Conservation (phyloP, 495 filamentous ascomycete genomes). For the Aspergillus asperescens region DNA sequence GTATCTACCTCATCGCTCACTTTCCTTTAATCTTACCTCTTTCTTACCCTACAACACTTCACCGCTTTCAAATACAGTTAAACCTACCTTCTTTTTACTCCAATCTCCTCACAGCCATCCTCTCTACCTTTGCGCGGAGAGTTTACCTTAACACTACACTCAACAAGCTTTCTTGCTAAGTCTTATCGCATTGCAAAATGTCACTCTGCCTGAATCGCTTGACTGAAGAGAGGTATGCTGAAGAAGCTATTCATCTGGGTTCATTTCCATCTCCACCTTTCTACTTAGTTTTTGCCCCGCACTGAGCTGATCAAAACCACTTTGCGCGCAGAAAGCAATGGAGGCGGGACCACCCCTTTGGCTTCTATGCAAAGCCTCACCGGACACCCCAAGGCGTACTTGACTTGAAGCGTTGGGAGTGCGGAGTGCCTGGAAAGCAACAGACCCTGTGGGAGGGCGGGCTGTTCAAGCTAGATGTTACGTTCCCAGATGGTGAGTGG, state of each 20-base stretch:
- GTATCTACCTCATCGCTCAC: no score
- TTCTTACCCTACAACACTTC: no score
- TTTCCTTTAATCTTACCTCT: no score
- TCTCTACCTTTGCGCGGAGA: background rate
- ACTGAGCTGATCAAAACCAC: slow-evolving; percentile 17
- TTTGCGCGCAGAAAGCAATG: slow-evolving; percentile 72
- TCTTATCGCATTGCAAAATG: slow-evolving; percentile 46
- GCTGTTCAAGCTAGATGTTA: slow-evolving; percentile 86
- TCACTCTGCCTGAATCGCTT: slow-evolving; percentile 83
- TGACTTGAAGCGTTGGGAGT: slow-evolving; percentile 94
- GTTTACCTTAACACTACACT: no score
- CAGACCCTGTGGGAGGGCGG: slow-evolving; percentile 97
- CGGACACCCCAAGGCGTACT: slow-evolving; percentile 74
- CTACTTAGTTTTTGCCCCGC: background rate
- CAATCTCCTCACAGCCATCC: no score
- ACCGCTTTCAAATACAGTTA: no score
- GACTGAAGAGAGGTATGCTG: slow-evolving; percentile 77
- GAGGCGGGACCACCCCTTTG: slow-evolving; percentile 94
- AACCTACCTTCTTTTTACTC: no score
- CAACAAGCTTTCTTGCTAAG: no score
- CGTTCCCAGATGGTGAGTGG: slow-evolving; percentile 86
- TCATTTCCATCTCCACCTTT: background rate
- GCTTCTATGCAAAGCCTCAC: slow-evolving; percentile 87
- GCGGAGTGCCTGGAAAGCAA: slow-evolving; percentile 90
- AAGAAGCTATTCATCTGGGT: background rate